phyloP scores from a whole-genome alignment of 192 early-diverging fungal genomes.

The Borealophlyctis nickersoniae region DNA sequence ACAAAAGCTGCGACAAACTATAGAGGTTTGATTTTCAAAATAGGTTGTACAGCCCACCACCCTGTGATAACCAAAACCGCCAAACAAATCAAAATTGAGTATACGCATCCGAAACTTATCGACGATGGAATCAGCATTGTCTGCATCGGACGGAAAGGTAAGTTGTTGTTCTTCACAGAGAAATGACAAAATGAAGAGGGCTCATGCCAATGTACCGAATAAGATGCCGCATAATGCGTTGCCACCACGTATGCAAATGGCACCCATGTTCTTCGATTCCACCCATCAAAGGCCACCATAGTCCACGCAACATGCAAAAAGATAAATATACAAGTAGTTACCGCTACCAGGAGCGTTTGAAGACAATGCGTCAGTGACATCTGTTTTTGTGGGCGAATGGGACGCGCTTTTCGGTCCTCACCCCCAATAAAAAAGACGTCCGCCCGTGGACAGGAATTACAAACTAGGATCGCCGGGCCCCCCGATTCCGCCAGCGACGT shows the following conservation, averaged over 20 bases:
- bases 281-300: slow-evolving; percentile 73
- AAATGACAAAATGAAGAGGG: background rate
- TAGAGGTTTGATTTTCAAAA: too few relatives aligned
- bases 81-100: slow-evolving; percentile 33
- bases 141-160: slow-evolving; percentile 24
- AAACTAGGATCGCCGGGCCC: slow-evolving; percentile 67
- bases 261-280: slow-evolving; percentile 38
- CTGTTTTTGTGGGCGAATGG: background rate
- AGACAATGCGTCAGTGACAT: background rate
- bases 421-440: slow-evolving; percentile 69
- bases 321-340: slow-evolving; percentile 67
- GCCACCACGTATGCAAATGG: slow-evolving; percentile 52
- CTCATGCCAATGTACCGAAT: slow-evolving; percentile 42
- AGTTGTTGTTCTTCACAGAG: background rate
- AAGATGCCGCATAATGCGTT: slow-evolving; percentile 68
- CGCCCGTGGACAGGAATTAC: slow-evolving; percentile 56
- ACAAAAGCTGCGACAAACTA: too few relatives aligned
- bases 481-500: slow-evolving; percentile 64
- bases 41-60: too few relatives aligned
- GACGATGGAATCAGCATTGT: slow-evolving; percentile 45
- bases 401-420: slow-evolving; percentile 22
- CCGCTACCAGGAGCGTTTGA: slow-evolving; percentile 39
- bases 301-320: slow-evolving; percentile 72
- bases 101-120: slow-evolving; percentile 40
- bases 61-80: slow-evolving; percentile 18